Evolutionary conservation across 108 stramenopile genomes (phyloP), one percentile per base, ranked within the genome.

Genomic region (Licmophora abbreviata): DNA sequence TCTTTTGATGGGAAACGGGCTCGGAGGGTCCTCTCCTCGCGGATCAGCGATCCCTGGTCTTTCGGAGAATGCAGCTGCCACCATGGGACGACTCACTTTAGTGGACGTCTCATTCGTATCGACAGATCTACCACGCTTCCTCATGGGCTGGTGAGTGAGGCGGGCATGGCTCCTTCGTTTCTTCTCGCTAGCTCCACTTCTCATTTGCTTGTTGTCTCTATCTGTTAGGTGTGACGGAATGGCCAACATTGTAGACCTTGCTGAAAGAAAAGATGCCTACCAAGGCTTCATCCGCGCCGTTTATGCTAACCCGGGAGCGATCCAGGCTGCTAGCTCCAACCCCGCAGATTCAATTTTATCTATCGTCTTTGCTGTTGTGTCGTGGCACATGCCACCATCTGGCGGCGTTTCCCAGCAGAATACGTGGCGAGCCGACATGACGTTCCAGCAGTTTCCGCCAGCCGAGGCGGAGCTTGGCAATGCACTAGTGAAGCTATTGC

Each of bases 21-120:
- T 63, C 26, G 29, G 64, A 11, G 61, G 68, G 51, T 63, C 51
- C 3, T 37, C 56, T 51, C 21, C 56, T 5, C 42, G 71, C 2
- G 71, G 68, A 3, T 46, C 54, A 1, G 51, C 52, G 2, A 48
- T 88, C 29, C 78, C 81, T 11, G 85, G 88, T 15, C 50, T 92
- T n/a, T 66, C 75, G 6, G 93, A 92, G 68, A 95, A 95, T 71
- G 77, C 86, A 3, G 79, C 90, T 10, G 82, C 87, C 9, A 86
- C 88, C 43, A 73, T 86, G 41, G 93, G 93, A 25, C 76, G 93
- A 23, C 59, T 95, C 43, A 86, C 90, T 18, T 74, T 56, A 22
- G 81, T 90, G n/a, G 73, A 88, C 56, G 67, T 90, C 0, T 60
- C 51, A 12, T 81, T 81, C 52, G 84, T 95, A 5, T 88, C 88